Evolutionary conservation across 331 rosid genomes (phyloP), one percentile per base, ranked within the genome.

Genomic region (Telfairia occidentalis): DNA sequence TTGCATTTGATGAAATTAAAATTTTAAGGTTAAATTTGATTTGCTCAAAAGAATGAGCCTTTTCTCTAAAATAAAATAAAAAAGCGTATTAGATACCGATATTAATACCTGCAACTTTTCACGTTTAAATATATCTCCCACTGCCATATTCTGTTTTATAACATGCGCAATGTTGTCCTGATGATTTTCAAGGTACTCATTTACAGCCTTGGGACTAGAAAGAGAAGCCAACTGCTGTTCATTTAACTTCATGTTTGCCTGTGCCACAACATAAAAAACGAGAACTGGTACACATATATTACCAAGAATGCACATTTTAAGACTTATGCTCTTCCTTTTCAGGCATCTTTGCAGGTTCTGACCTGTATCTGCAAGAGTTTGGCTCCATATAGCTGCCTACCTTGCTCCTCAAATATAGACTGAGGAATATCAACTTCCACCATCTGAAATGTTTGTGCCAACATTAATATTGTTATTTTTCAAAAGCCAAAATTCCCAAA

Each of bases 121-220:
- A 35, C 92, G 97, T 81, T 80, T 86, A 77, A 83, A 94, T 75
- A 94, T 83, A 82, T 94, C 98, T 81, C 96, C 98, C 21, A 94
- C 97, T 21, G 98, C 98, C 35, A 94, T 88, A 83, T 88, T 91
- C 85, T 94, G 98, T 81, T 91, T 94, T 79, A 94, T 94, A 81
- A 83, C 75, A 54, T 86, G 85, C 50, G 53, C 80, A 69, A 94
- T 94, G 49, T 91, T 94, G 38, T 91, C 98, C 82, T 74, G 90
- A 82, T 91, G 96, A 81, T 82, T 82, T 85, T 80, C 86, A 24
- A 91, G 97, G 85, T 83, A 94, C 90, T 94, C 96, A 1, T 83
- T 86, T 79, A 91, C 96, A 10, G 98, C 92, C 86, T 89, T 91
- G 67, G 86, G 90, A 90, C 92, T 88, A 60, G 98, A 88, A 53